These are phyloP conservation scores for Kickxella alabastrina DNA, from an alignment of 192 early-diverging fungal genomes.

Conservation along the genomic window DNA sequence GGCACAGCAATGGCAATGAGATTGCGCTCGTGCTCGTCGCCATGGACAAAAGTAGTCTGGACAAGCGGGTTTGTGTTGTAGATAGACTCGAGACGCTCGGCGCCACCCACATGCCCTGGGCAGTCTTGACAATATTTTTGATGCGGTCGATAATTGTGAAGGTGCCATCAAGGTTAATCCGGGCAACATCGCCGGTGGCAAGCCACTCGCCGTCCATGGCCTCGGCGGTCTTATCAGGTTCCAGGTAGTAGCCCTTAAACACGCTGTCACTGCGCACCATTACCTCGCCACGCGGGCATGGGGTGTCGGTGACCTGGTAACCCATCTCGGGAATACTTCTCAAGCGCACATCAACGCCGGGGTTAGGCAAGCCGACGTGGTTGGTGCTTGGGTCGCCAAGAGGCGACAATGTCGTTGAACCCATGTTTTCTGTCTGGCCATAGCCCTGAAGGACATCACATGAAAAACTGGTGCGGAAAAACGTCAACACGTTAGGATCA, in stretches of 20 bases:
- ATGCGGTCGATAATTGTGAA: conserved; percentile 70
- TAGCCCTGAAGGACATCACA: conserved; percentile 75
- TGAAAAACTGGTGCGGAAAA: conserved; percentile 62
- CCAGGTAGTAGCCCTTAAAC: conserved; percentile 72
- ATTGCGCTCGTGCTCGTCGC: conserved; percentile 69
- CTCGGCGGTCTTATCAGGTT: conserved; percentile 66
- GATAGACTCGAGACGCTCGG: conserved; percentile 75
- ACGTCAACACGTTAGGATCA: conserved; percentile 64
- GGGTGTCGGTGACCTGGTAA: conserved; percentile 70
- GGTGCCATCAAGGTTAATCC: conserved; percentile 59
- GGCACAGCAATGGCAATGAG: conserved; percentile 84
- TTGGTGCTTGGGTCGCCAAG: conserved; percentile 56
- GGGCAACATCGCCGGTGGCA: conserved; percentile 76
- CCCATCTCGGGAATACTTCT: conserved; percentile 78
- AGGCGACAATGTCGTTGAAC: conserved; percentile 48
- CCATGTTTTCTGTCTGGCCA: conserved; percentile 70
- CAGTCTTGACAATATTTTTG: conserved; percentile 74
- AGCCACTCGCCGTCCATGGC: conserved; percentile 74
- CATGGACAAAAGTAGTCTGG: conserved; percentile 66
- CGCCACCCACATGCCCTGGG: conserved; percentile 80
- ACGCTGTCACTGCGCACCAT: conserved; percentile 69
- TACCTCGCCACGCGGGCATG: conserved; percentile 77
- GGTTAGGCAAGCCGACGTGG: conserved; percentile 62
- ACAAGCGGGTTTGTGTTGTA: conserved; percentile 54
- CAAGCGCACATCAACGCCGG: conserved; percentile 72